Percentiles rank a stretch among this genome's conserved stretches.
These are phyloP conservation scores for Viridothelium virens DNA, from an alignment of 495 filamentous ascomycete species.

Conservation along the genomic window DNA sequence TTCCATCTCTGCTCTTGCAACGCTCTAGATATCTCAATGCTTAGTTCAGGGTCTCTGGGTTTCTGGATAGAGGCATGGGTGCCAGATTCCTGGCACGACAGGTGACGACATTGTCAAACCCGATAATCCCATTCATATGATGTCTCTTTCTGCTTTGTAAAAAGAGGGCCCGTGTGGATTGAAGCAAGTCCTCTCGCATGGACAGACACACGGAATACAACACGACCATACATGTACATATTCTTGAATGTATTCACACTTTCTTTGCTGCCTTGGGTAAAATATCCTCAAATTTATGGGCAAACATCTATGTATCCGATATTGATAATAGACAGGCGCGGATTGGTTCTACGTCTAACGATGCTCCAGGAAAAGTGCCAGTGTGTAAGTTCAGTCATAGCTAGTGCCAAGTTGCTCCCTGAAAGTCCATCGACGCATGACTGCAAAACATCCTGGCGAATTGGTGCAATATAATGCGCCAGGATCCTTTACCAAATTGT, in stretches of 20 bases:
- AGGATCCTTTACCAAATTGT: too few species aligned
- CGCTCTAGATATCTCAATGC: not conserved
- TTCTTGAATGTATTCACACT: slow-evolving; percentile 9
- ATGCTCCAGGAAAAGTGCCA: too few species aligned
- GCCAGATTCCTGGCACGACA: not conserved
- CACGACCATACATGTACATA: not conserved
- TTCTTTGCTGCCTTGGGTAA: not conserved
- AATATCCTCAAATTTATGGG: not conserved
- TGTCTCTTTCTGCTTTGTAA: not conserved
- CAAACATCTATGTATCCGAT: too few species aligned
- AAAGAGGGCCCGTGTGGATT: too few species aligned
- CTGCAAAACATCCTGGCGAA: too few species aligned
- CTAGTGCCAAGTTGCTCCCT: too few species aligned
- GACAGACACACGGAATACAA: not conserved
- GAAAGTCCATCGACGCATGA: too few species aligned
- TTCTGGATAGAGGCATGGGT: slow-evolving; percentile 8
- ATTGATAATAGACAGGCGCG: too few species aligned
- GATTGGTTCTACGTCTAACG: too few species aligned
- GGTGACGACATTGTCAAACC: not conserved
- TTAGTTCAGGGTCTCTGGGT: not conserved
- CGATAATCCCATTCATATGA: not conserved
- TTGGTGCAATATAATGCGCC: too few species aligned
- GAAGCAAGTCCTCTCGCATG: not conserved
- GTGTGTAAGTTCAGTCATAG: too few species aligned
- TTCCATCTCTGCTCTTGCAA: slow-evolving; percentile 9